phyloP scores from a whole-genome alignment of 495 filamentous ascomycete genomes.

The Penicillium manginii region DNA sequence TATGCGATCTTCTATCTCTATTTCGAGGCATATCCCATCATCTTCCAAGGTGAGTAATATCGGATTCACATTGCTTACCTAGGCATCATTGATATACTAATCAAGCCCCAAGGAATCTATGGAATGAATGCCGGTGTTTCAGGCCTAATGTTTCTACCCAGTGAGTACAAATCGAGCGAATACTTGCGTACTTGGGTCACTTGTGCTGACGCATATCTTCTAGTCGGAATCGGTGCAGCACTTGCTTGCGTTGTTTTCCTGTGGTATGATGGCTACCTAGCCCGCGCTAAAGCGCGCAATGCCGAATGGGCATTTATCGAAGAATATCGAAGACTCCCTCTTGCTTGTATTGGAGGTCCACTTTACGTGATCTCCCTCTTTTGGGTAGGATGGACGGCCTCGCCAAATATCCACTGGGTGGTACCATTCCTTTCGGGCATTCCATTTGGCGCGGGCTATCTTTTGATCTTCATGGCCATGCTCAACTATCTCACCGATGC shows the following conservation, averaged over 20 bases:
- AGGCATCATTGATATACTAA: constrained; percentile 12
- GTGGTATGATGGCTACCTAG: constrained; percentile 44
- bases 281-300: constrained; percentile 38
- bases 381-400: constrained; percentile 46
- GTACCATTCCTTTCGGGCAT: constrained; percentile 43
- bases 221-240: constrained; percentile 39
- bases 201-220: neutral
- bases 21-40: constrained; percentile 70
- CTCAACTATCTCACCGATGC: constrained; percentile 52
- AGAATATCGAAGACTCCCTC: constrained; percentile 45
- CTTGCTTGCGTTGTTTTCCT: constrained; percentile 39
- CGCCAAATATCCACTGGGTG: constrained; percentile 43
- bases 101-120: constrained; percentile 30
- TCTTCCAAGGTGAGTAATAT: constrained; percentile 53
- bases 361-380: constrained; percentile 43
- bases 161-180: constrained; percentile 22
- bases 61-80: neutral
- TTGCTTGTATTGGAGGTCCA: constrained; percentile 45
- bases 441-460: constrained; percentile 44
- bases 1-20: constrained; percentile 80
- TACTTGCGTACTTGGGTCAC: neutral
- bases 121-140: constrained; percentile 41
- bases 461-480: constrained; percentile 52
- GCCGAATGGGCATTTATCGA: constrained; percentile 41
- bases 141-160: constrained; percentile 40